Conservation (phyloP, 495 filamentous ascomycete genomes). For the Xylaria flabelliformis region DNA sequence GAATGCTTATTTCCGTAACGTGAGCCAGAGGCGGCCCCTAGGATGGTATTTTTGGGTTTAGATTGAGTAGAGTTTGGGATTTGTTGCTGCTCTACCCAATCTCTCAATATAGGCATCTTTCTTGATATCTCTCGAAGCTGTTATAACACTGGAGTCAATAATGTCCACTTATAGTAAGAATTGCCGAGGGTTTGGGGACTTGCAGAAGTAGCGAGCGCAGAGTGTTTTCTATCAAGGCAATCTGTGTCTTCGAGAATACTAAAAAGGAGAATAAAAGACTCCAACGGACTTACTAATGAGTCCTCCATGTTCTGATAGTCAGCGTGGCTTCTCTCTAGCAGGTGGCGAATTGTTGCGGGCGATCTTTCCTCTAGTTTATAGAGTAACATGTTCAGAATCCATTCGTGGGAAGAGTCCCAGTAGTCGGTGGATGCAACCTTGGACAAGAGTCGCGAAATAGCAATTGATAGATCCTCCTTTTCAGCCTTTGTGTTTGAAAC, state of each 20-base stretch:
- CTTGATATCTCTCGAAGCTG: constrained; percentile 13
- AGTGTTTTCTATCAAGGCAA: no score
- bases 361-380: constrained; percentile 24
- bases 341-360: constrained; percentile 5
- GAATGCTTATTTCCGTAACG: not conserved
- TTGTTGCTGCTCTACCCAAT: constrained; percentile 19
- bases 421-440: constrained; percentile 15
- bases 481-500: constrained; percentile 14
- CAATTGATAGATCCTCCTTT: constrained; percentile 1
- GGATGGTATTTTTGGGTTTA: not conserved
- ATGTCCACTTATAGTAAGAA: no score
- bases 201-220: no score
- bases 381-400: constrained; percentile 23
- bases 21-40: not conserved
- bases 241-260: no score
- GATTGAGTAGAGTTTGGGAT: not conserved
- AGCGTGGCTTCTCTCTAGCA: constrained; percentile 8
- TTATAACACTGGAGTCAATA: no score
- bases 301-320: constrained; percentile 15
- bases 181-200: no score
- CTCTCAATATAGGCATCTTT: constrained; percentile 20
- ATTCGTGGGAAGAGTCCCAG: constrained; percentile 14
- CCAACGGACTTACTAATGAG: not conserved
- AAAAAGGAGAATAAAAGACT: no score
- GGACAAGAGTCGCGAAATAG: constrained; percentile 15